phyloP scores from a whole-genome alignment of 2,329 filamentous ascomycete species.

The Fusarium sp. region DNA sequence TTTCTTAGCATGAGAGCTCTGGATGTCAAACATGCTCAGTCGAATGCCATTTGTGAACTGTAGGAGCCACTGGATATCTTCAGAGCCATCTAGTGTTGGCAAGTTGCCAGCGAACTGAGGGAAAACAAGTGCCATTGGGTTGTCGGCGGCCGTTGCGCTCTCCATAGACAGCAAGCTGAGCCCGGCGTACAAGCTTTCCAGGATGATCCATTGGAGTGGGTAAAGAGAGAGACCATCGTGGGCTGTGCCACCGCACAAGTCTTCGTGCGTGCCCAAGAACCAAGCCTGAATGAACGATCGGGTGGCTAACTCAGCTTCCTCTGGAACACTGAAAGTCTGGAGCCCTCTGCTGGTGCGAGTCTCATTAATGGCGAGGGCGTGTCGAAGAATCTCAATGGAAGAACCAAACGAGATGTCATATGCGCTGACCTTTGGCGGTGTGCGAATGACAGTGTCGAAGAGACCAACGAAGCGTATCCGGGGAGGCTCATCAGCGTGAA shows the following conservation, averaged over 20 bases:
- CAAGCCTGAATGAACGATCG: constrained; percentile 36
- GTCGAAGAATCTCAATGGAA: constrained; percentile 31
- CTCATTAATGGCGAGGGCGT: constrained; percentile 39
- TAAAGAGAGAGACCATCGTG: constrained; percentile 38
- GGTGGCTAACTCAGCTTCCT: constrained; percentile 11
- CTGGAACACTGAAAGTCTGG: constrained; percentile 8
- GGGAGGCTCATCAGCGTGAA: constrained; percentile 12
- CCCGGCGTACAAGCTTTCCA: constrained; percentile 34
- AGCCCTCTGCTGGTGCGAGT: constrained; percentile 18
- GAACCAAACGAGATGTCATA: constrained; percentile 34
- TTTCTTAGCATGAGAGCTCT: constrained; percentile 24
- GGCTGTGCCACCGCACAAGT: constrained; percentile 32
- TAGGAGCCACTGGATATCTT: constrained; percentile 40
- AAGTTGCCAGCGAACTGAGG: constrained; percentile 38
- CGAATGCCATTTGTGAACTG: constrained; percentile 31
- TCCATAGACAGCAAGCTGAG: constrained; percentile 7
- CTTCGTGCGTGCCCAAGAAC: constrained; percentile 39
- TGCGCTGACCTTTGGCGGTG: not conserved
- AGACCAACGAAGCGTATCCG: constrained; percentile 39
- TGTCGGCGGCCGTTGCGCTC: constrained; percentile 5
- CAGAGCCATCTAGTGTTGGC: constrained; percentile 34
- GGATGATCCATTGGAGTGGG: constrained; percentile 38
- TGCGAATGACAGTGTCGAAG: constrained; percentile 30
- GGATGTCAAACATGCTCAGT: constrained; percentile 41
- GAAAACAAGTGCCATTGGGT: constrained; percentile 31